Evolutionary conservation across 2,329 filamentous ascomycete species (phyloP), one percentile per base, ranked within the genome.

Genomic region (Ophiostoma angusticollis): DNA sequence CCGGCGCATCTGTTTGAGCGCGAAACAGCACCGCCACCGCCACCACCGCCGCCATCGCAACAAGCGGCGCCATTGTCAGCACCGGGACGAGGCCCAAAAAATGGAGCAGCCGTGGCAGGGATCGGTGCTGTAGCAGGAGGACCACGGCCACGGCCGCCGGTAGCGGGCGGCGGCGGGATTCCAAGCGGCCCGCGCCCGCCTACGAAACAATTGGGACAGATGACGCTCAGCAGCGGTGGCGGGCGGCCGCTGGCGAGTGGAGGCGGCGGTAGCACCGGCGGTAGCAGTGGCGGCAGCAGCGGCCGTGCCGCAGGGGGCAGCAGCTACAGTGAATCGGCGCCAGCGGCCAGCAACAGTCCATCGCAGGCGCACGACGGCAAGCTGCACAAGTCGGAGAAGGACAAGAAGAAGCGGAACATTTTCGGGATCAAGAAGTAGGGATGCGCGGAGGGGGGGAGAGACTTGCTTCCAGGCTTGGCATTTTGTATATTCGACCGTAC

Each of bases 1-100:
- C 91, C 91, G 1, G 78, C 78, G 6, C 84, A 94, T 61, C 62
- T 98, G 9, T 91, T 91, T 49, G 85, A 93, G 58, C 74, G 77
- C 65, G 76, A 28, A 60, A 64, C 49, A 28, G 74, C 79, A 1
- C 61, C 68, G 3, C 69, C 69, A 9, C 67, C 67, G 6, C 67
- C 67, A 7, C 67, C 67, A 13, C 60, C 59, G 63, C 31, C 49
- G 19, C 45, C 57, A n/a, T n/a, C n/a, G n/a, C n/a, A n/a, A n/a
- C n/a, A n/a, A n/a, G n/a, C n/a, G n/a, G n/a, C n/a, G n/a, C n/a
- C n/a, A n/a, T n/a, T n/a, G n/a, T n/a, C n/a, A n/a, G n/a, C n/a
- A n/a, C n/a, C n/a, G n/a, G n/a, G n/a, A n/a, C n/a, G n/a, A n/a
- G n/a, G n/a, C n/a, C n/a, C n/a, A n/a, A n/a, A n/a, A n/a, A n/a